phyloP scores from a whole-genome alignment of 306 rosid species.

The Malus fusca region DNA sequence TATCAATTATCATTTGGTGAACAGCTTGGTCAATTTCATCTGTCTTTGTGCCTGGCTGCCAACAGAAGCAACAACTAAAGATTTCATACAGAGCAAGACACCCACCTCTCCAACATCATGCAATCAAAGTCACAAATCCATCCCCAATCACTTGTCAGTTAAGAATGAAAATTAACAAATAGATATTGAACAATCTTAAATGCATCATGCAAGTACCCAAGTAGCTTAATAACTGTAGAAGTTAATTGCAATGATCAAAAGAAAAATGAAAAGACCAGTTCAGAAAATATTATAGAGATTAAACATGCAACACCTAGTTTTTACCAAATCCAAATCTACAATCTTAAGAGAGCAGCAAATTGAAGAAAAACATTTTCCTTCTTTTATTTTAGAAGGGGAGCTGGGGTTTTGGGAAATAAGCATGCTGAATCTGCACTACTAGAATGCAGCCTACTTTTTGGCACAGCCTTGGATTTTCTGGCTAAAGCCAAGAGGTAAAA shows the following conservation, averaged over 20 bases:
- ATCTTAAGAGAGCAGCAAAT: background rate
- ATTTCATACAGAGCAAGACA: conserved; percentile 8
- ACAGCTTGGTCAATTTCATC: conserved; percentile 95
- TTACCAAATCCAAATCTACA: background rate
- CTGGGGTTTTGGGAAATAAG: background rate
- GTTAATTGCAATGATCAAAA: background rate
- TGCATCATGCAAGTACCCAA: background rate
- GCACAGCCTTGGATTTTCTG: background rate
- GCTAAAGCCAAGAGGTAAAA: background rate
- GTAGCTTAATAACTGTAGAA: background rate
- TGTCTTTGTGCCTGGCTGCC: conserved; percentile 91
- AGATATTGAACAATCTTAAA: background rate
- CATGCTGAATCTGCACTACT: background rate
- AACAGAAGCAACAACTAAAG: conserved; percentile 42
- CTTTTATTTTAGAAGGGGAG: background rate
- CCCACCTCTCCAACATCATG: background rate
- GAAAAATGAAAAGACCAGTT: background rate
- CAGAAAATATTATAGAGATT: background rate
- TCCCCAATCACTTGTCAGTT: background rate
- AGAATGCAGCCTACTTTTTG: background rate
- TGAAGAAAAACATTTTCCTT: background rate
- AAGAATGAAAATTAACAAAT: background rate
- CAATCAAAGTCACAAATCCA: conserved; percentile 1
- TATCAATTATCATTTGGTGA: conserved; percentile 89
- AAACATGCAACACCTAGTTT: background rate